Evolutionary conservation across 805 yeast species (phyloP), one percentile per base, ranked within the genome.

Genomic region (Lipomyces starkeyi): DNA sequence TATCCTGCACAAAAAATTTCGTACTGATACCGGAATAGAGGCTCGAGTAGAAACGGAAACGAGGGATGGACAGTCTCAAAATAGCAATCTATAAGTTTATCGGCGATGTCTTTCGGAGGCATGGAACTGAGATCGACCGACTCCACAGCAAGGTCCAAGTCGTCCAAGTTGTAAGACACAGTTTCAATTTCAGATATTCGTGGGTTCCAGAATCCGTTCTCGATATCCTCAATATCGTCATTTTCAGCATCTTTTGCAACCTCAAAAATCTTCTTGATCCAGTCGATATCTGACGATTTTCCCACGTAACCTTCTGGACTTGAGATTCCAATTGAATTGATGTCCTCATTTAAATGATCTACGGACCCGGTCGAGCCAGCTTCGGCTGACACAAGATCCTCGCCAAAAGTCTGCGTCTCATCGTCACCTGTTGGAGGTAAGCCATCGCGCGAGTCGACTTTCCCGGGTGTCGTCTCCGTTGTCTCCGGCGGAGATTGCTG

Each of bases 361-460:
- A 67, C 52, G 6, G 70, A 67, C 22, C 70, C 67, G 3, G 67
- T 67, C 25, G 70, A 67, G n/a, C 70, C 70, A 2, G 61, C 70
- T 52, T 67, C 70, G 3, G 70, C 70, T 4, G 70, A 67, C 14
- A 67, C 67, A 27, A 63, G 22, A 40, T 67, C 70, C 58, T 67
- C 70, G 47, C 70, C 70, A 14, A 60, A 22, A 5, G 49, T 13
- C 6, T 61, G 63, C 5, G 60, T 22, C 13, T 62, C 63, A 8
- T 61, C 37, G 11, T 60, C 62, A 9, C 34, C 14, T 11, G n/a
- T 22, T 3, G 25, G 17, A 1, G 6, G 27, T n/a, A 20, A 11
- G 17, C 9, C 34, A 22, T 20, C 32, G 11, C 56, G 27, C 34
- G 9, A 53, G 56, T 8, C 56, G 2, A 6, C 9, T 1, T 53